Conservation (phyloP, 768 basidiomycete species). For the Tulasnella sp. region DNA sequence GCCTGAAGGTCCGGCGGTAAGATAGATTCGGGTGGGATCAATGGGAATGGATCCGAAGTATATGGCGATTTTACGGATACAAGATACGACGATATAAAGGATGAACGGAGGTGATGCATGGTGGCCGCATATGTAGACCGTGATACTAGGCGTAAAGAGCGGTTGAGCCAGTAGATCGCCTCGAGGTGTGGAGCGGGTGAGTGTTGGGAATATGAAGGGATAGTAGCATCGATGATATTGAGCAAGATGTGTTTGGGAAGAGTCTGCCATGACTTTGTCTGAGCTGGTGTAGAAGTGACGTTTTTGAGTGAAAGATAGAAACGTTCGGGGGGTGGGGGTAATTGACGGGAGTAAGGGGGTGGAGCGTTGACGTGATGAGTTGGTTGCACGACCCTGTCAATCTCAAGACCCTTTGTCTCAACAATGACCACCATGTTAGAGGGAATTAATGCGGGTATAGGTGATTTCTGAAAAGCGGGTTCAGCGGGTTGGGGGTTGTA, state of each 20-base stretch:
- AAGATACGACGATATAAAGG: conserved; percentile 57
- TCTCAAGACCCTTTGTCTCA: neutral
- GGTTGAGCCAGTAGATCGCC: conserved; percentile 61
- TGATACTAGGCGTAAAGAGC: conserved; percentile 53
- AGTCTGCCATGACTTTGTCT: neutral
- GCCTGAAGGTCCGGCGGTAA: conserved; percentile 20
- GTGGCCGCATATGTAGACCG: conserved; percentile 43
- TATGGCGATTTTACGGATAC: conserved; percentile 56
- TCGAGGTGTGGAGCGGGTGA: conserved; percentile 37
- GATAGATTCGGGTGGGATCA: conserved; percentile 18
- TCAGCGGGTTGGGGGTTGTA: too few relatives aligned
- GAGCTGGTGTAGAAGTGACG: neutral
- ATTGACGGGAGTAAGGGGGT: neutral
- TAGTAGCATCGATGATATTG: conserved; percentile 54
- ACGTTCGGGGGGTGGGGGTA: neutral
- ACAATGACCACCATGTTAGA: neutral
- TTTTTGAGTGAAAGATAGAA: neutral
- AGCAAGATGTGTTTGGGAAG: conserved; percentile 58
- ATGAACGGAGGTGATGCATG: conserved; percentile 72
- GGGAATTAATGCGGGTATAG: too few relatives aligned
- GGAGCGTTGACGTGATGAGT: conserved; percentile 6
- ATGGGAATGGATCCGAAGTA: conserved; percentile 69
- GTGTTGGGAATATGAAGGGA: conserved; percentile 34
- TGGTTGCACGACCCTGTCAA: too few relatives aligned
- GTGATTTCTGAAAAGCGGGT: too few relatives aligned